A percentile compares a stretch with the other conserved stretches of the same genome.
phyloP scores from a whole-genome alignment of 345 rosid genomes.

The Pseudoturritis turrita region DNA sequence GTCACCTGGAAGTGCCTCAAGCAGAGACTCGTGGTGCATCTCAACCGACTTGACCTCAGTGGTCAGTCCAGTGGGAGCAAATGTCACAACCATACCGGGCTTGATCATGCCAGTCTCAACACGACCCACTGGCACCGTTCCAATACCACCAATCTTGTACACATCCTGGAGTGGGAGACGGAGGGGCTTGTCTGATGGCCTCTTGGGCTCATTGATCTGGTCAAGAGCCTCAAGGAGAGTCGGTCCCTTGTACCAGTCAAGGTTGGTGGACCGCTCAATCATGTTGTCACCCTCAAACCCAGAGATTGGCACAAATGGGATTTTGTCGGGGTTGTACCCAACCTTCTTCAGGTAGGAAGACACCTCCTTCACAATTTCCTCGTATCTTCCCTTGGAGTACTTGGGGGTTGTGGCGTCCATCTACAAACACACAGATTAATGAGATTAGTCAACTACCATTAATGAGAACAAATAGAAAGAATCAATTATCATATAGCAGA shows the following conservation, averaged over 20 bases:
- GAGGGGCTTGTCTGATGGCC: conserved; percentile 89
- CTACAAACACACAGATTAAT: not conserved
- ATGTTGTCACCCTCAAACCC: conserved; percentile 58
- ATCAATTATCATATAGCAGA: not conserved
- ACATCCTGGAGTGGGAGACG: conserved; percentile 71
- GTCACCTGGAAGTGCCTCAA: conserved; percentile 77
- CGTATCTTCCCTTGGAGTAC: conserved; percentile 57
- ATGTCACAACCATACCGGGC: conserved; percentile 80
- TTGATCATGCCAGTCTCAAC: conserved; percentile 56
- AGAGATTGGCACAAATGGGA: conserved; percentile 50
- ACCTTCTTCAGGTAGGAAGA: conserved; percentile 59
- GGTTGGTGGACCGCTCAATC: conserved; percentile 53
- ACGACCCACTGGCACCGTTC: conserved; percentile 68
- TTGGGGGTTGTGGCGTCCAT: conserved; percentile 61
- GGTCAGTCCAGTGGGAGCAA: conserved; percentile 68
- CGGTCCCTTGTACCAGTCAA: conserved; percentile 56
- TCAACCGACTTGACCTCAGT: conserved; percentile 91
- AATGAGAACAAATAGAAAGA: not conserved
- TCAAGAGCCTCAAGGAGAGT: conserved; percentile 49
- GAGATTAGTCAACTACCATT: not conserved
- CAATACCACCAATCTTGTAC: conserved; percentile 64
- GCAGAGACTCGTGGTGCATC: conserved; percentile 90
- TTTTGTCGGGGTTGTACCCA: conserved; percentile 52
- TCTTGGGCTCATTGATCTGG: conserved; percentile 58
- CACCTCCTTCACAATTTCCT: conserved; percentile 52